These are phyloP conservation scores for Pseudophaeomoniella oleicola DNA, from an alignment of 2,329 filamentous ascomycete genomes.

Conservation along the genomic window DNA sequence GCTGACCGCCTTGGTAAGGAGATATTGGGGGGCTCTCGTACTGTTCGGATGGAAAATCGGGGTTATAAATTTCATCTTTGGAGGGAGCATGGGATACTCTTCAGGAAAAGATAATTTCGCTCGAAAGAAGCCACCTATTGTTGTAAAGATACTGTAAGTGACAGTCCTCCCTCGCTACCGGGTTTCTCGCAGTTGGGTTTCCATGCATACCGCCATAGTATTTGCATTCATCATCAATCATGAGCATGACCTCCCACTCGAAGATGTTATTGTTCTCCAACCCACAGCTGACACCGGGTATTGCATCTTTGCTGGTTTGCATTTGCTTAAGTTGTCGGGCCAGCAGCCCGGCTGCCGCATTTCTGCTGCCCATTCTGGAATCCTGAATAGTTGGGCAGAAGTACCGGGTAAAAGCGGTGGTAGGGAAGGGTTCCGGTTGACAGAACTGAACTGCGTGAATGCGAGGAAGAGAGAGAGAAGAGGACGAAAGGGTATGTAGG, in stretches of 20 bases:
- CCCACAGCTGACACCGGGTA: conserved; percentile 87
- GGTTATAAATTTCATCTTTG: conserved; percentile 87
- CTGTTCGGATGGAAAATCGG: conserved; percentile 96
- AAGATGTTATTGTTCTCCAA: conserved; percentile 78
- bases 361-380: conserved; percentile 18
- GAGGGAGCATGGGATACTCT: conserved; percentile 92
- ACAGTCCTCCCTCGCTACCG: too few relatives aligned
- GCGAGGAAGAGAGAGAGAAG: too few relatives aligned
- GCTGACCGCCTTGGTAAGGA: background rate
- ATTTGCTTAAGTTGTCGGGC: conserved; percentile 85
- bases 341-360: conserved; percentile 58
- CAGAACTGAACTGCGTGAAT: too few relatives aligned
- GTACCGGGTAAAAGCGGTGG: too few relatives aligned
- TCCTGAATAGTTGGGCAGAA: too few relatives aligned
- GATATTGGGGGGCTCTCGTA: conserved; percentile 24
- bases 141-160: too few relatives aligned
- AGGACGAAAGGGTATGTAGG: too few relatives aligned
- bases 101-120: conserved; percentile 89
- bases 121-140: conserved; percentile 70
- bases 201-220: conserved; percentile 66
- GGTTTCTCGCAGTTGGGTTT: background rate
- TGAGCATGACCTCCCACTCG: conserved; percentile 97
- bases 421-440: too few relatives aligned
- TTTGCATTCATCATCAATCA: conserved; percentile 90
- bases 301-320: conserved; percentile 66